Evolutionary conservation across 2,329 filamentous ascomycete genomes (phyloP).

Genomic region (Alternaria sp.): DNA sequence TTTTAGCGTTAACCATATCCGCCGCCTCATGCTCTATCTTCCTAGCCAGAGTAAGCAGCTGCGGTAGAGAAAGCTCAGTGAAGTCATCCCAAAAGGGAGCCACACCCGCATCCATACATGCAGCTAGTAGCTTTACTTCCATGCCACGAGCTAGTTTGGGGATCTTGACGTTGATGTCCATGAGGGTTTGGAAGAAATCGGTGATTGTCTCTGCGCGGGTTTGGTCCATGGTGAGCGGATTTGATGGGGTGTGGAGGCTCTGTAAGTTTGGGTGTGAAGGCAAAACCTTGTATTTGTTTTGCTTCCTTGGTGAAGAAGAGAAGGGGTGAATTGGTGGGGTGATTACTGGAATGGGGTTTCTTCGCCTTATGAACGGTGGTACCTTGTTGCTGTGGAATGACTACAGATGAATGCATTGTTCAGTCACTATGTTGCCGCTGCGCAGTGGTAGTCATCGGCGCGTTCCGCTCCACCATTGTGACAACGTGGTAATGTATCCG

Average conservation of each 20-base stretch:
- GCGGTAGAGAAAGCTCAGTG: background rate
- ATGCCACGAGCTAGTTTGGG: background rate
- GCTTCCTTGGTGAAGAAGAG: background rate
- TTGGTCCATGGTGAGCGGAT: background rate
- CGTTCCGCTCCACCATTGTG: background rate
- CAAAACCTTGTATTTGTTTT: background rate
- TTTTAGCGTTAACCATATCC: background rate
- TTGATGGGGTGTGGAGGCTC: background rate
- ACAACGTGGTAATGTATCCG: background rate
- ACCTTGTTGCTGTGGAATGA: background rate
- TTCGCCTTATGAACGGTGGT: background rate
- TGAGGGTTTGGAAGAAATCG: background rate
- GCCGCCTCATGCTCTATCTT: background rate
- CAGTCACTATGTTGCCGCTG: background rate
- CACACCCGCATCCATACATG: background rate
- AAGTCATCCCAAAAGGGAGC: background rate
- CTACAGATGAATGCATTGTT: background rate
- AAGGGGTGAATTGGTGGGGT: background rate
- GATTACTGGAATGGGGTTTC: accelerated
- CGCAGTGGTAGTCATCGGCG: background rate
- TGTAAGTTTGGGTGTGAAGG: background rate
- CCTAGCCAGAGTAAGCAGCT: background rate
- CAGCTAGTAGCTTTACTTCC: background rate
- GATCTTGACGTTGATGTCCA: background rate
- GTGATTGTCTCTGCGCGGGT: background rate